Conservation (phyloP, 2,329 filamentous ascomycete genomes). For the Alternaria sp. region DNA sequence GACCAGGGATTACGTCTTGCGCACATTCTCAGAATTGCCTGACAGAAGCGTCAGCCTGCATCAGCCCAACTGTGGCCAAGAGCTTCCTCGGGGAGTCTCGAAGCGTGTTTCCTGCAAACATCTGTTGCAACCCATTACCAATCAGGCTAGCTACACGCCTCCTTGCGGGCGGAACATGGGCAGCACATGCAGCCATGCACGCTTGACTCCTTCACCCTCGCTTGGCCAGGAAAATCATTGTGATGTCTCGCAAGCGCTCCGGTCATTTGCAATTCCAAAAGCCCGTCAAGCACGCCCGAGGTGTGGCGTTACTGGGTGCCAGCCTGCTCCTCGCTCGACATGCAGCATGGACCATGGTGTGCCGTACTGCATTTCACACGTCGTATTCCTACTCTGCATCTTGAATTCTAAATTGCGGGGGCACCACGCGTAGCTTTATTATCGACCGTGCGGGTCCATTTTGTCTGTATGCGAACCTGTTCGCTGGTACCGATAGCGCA, state of each 20-base stretch:
- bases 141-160: slow-evolving; percentile 12
- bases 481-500: slow-evolving; percentile 31
- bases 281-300: slow-evolving; percentile 2
- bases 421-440: slow-evolving; percentile 32
- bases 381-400: slow-evolving; percentile 15
- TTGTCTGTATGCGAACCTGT: slow-evolving; percentile 32
- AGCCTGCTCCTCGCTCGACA: slow-evolving; percentile 9
- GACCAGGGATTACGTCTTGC: not conserved
- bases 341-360: slow-evolving; percentile 23
- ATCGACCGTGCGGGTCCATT: slow-evolving; percentile 21
- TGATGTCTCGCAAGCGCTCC: slow-evolving; percentile 16
- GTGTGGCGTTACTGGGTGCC: slow-evolving; percentile 9
- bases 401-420: slow-evolving; percentile 45
- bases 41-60: slow-evolving; percentile 23
- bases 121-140: slow-evolving; percentile 19
- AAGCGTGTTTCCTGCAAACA: slow-evolving; percentile 32
- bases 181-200: slow-evolving; percentile 16
- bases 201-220: slow-evolving; percentile 9
- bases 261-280: slow-evolving; percentile 1
- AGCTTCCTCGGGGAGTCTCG: slow-evolving; percentile 34
- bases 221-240: slow-evolving; percentile 13
- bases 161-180: slow-evolving; percentile 22
- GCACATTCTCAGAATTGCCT: slow-evolving; percentile 5
- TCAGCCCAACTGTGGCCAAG: slow-evolving; percentile 23
- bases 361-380: slow-evolving; percentile 12